Evolutionary conservation across 2,329 filamentous ascomycete species (phyloP), one percentile per base, ranked within the genome.

Genomic region (Apiospora aurea): DNA sequence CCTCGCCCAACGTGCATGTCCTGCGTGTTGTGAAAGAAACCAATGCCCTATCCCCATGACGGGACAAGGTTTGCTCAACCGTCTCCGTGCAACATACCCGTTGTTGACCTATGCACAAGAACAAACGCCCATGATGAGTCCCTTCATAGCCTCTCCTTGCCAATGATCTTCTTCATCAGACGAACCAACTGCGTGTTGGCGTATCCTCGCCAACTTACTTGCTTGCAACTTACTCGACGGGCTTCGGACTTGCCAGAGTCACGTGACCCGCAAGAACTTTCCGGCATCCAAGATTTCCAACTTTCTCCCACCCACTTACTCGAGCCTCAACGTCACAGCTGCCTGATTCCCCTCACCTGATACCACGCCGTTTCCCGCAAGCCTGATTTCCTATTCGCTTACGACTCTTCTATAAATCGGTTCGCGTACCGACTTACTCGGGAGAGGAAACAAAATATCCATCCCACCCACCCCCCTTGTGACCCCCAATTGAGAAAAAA

Each of bases 261-360:
- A 70, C 69, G 69, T 70, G 69, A 70, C 47, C 67, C 67, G 43
- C 43, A 49, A 46, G 26, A 46, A 68, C 14, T 29, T 49, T 68
- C 67, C 67, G 29, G 46, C 47, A 26, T 46, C 67, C 67, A 68
- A 68, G 41, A 68, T 68, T 68, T 68, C 67, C 67, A 68, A 68
- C 43, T 46, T 68, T 68, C 67, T 26, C 29, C 67, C 41, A 29
- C 57, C 57, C 57, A 64, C 57, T 64, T 64, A 64, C 57, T 64
- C 57, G 57, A 64, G 26, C 34, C 34, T 34, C 57, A 64, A 64
- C 57, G 57, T 64, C 57, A 64, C 57, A 41, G 18, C 57, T 41
- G 57, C 57, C 57, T 41, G 57, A 64, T 34, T 34, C 57, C 57
- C 57, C 57, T 64, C 57, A 41, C 21, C 57, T 24, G 34, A 64